Evolutionary conservation across 352 stramenopile species (phyloP).

Genomic region (Thalassiosira delicatula): DNA sequence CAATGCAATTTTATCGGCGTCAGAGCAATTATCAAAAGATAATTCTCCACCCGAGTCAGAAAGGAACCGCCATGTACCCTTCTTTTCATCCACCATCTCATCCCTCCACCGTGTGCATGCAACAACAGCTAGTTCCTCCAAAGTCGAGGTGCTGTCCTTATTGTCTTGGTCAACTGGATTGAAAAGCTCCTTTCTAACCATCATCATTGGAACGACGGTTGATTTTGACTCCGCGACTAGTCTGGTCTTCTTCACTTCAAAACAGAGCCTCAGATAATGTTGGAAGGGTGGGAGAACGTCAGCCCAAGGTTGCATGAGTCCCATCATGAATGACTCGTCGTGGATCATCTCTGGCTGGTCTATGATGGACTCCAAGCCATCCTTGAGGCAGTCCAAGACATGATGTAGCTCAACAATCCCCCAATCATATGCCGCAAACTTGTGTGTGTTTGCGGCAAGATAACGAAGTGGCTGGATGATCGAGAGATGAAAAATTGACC

Average conservation of each 20-base stretch:
- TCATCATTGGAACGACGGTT: neutral
- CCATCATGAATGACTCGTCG: neutral
- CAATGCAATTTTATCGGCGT: neutral
- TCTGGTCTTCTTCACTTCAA: neutral
- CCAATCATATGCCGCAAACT: no score
- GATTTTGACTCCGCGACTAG: neutral
- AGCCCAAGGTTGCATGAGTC: neutral
- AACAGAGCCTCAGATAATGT: neutral
- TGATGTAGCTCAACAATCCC: no score
- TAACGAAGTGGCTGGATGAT: neutral
- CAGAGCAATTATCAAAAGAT: neutral
- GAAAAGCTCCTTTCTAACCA: neutral
- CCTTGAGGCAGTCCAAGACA: neutral
- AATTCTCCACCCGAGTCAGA: neutral
- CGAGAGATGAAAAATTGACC: neutral
- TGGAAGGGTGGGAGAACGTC: neutral
- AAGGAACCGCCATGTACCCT: neutral
- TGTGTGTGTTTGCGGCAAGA: neutral
- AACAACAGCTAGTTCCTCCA: neutral
- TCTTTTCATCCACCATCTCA: neutral
- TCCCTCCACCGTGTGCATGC: neutral
- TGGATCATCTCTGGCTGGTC: neutral
- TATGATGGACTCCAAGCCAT: neutral
- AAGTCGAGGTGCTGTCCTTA: neutral
- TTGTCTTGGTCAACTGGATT: conserved; percentile 1